Percentiles rank a stretch among this genome's conserved stretches.
Evolutionary conservation across 176 grass and related monocot genomes (phyloP).

Genomic region (Echinochloa phyllopogon): DNA sequence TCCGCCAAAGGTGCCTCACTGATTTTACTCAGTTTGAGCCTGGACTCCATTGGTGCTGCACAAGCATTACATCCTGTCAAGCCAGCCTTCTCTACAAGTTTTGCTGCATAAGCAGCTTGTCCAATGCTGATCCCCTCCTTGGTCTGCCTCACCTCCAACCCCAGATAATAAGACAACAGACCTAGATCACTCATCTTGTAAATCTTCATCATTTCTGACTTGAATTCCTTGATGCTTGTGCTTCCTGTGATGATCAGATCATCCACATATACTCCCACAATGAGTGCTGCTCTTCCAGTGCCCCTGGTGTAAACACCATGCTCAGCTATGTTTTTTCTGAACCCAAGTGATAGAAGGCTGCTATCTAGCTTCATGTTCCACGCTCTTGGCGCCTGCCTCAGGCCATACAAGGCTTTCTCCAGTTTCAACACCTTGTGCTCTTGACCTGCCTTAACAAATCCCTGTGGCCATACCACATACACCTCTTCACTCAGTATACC

Average conservation of each 20-base stretch:
- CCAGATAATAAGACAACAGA: background rate
- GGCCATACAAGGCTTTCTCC: background rate
- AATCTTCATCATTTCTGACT: background rate
- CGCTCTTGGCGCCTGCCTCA: background rate
- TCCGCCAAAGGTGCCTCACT: too few species aligned
- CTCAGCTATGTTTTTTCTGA: background rate
- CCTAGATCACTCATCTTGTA: background rate
- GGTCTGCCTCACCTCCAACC: background rate
- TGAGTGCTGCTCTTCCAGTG: background rate
- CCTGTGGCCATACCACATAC: too few species aligned
- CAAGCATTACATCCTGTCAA: background rate
- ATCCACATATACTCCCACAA: background rate
- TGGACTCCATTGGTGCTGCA: background rate
- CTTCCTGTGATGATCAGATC: background rate
- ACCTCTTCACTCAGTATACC: too few species aligned
- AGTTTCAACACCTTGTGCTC: too few species aligned
- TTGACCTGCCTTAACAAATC: too few species aligned
- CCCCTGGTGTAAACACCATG: background rate
- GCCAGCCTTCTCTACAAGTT: background rate
- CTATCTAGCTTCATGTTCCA: background rate
- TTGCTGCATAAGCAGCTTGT: background rate
- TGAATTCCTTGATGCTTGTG: background rate
- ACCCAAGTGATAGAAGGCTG: background rate
- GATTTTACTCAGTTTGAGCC: too few species aligned
- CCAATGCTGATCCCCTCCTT: too few species aligned